Conservation (phyloP, 2,329 filamentous ascomycete species). For the Ceratocystis huliohia region DNA sequence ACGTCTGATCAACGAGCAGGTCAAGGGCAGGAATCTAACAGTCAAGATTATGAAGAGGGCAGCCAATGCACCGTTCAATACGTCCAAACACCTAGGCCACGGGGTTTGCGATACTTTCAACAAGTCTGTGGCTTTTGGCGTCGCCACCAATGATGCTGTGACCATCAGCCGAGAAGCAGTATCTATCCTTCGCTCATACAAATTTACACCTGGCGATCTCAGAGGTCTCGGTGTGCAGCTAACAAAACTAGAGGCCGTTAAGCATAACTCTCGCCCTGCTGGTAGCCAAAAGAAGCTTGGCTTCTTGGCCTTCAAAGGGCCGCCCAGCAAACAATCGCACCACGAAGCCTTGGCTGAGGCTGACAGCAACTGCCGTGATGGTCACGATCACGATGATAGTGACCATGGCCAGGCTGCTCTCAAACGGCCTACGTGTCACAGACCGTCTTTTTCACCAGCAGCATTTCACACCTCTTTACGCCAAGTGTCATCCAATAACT, state of each 20-base stretch:
- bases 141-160: conserved; percentile 65
- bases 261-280: conserved; percentile 41
- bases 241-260: conserved; percentile 78
- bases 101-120: conserved; percentile 92
- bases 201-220: conserved; percentile 82
- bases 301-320: conserved; percentile 41
- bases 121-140: conserved; percentile 70
- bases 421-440: not conserved
- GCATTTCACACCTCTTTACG: not conserved
- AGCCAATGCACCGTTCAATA: conserved; percentile 75
- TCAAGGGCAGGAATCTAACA: conserved; percentile 78
- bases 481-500: conserved; percentile 20
- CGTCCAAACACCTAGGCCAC: conserved; percentile 85
- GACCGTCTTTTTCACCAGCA: not conserved
- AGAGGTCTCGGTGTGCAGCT: conserved; percentile 85
- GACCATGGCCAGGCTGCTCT: not conserved
- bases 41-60: conserved; percentile 91
- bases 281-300: conserved; percentile 68
- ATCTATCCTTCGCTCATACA: conserved; percentile 68
- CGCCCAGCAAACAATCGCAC: conserved; percentile 22
- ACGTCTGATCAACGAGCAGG: conserved; percentile 66
- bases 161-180: conserved; percentile 69
- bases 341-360: conserved; percentile 23
- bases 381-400: conserved; percentile 4
- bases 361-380: conserved; percentile 21